These are phyloP conservation scores for Alternaria conjuncta DNA, from an alignment of 2,329 filamentous ascomycete species.

Conservation along the genomic window DNA sequence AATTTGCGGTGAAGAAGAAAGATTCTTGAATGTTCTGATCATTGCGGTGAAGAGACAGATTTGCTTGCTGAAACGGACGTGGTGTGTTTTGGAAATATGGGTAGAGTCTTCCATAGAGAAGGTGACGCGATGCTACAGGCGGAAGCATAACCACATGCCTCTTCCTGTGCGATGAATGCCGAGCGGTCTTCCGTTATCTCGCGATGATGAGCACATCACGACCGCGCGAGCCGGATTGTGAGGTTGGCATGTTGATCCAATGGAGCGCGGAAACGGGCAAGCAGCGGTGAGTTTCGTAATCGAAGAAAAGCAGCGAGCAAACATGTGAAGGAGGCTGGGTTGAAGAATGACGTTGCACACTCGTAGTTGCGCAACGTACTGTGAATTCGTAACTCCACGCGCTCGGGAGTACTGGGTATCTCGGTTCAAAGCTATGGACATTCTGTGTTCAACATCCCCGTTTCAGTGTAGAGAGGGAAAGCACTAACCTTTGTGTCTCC, in stretches of 20 bases:
- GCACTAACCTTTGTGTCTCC: constrained; percentile 18
- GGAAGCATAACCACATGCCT: constrained; percentile 26
- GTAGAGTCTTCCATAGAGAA: constrained; percentile 6
- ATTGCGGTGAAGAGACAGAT: constrained; percentile 12
- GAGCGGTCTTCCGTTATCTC: constrained; percentile 2
- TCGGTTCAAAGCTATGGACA: constrained; percentile 20
- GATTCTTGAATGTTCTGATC: constrained; percentile 18
- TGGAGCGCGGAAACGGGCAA: background rate
- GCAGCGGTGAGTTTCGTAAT: constrained; percentile 1
- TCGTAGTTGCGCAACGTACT: constrained; percentile 3
- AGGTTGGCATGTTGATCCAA: constrained; percentile 1
- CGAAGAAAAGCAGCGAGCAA: constrained; percentile 3
- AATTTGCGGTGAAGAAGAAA: constrained; percentile 29
- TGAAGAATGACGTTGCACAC: constrained; percentile 1
- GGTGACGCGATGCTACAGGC: constrained; percentile 13
- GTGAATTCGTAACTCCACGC: constrained; percentile 14
- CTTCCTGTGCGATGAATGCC: constrained; percentile 19
- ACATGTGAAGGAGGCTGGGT: background rate
- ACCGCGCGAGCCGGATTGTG: background rate
- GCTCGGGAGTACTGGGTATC: constrained; percentile 23
- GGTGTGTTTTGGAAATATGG: constrained; percentile 26
- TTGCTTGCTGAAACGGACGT: constrained; percentile 22
- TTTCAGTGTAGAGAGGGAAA: constrained; percentile 8
- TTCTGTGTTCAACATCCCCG: constrained; percentile 17
- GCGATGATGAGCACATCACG: constrained; percentile 8